Evolutionary conservation across 192 early-diverging fungal genomes (phyloP).

Genomic region (Coemansia sp.): DNA sequence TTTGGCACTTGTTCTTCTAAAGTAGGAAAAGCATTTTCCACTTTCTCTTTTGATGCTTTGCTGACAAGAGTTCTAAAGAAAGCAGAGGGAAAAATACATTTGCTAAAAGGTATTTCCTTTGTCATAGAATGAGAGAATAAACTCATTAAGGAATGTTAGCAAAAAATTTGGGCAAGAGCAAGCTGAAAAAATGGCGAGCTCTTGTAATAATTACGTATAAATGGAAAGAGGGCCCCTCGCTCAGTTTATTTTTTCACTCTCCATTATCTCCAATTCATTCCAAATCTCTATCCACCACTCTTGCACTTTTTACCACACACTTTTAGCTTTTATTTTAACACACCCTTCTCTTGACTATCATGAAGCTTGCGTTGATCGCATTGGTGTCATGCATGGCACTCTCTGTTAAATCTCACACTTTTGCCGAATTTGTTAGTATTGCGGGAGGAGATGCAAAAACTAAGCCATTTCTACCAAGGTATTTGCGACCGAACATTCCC

Average conservation of each 20-base stretch:
- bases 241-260: neutral
- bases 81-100: neutral
- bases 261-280: neutral
- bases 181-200: neutral
- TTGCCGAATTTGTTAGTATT: neutral
- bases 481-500: neutral
- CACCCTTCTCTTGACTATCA: neutral
- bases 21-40: neutral
- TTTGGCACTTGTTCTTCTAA: neutral
- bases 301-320: neutral
- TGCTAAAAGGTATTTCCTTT: neutral
- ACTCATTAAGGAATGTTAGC: neutral
- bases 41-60: neutral
- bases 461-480: neutral
- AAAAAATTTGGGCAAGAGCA: neutral
- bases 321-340: no score
- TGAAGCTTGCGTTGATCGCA: neutral
- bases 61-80: neutral
- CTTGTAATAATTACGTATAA: neutral
- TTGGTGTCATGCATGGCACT: neutral
- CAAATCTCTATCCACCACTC: neutral
- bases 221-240: neutral
- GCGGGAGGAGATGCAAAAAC: neutral
- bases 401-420: neutral
- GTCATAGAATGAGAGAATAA: neutral